These are phyloP conservation scores for Crotalaria pallida DNA, from an alignment of 306 rosid species.

Conservation along the genomic window DNA sequence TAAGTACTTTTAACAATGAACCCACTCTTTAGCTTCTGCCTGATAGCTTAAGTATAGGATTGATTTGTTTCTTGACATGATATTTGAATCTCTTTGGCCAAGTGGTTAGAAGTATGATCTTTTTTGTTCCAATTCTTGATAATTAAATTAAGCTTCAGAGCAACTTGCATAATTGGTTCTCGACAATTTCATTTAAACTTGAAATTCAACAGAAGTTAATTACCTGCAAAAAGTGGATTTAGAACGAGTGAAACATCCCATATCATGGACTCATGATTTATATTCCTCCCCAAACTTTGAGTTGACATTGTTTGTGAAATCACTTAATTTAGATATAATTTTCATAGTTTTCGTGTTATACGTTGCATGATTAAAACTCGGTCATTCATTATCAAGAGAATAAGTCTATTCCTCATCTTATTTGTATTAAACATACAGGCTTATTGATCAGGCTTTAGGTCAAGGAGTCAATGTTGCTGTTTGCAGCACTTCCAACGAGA, in stretches of 20 bases:
- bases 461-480: conserved; percentile 94
- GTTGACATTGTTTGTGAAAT: background rate
- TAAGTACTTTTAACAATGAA: background rate
- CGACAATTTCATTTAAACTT: background rate
- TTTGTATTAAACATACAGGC: conserved; percentile 46
- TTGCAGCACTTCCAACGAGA: conserved; percentile 98
- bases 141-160: background rate
- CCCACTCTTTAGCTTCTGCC: background rate
- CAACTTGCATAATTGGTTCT: background rate
- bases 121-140: background rate
- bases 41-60: background rate
- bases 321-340: background rate
- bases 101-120: background rate
- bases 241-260: background rate
- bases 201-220: conserved; percentile 2
- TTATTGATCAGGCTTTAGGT: conserved; percentile 83
- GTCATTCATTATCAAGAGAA: background rate
- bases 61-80: background rate
- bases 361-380: background rate
- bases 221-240: background rate
- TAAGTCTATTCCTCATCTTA: conserved; percentile 7
- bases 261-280: background rate
- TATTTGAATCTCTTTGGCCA: background rate
- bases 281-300: background rate
- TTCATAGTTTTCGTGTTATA: background rate